These are phyloP conservation scores for Lagerstroemia speciosa DNA, from an alignment of 345 rosid genomes.

Conservation along the genomic window DNA sequence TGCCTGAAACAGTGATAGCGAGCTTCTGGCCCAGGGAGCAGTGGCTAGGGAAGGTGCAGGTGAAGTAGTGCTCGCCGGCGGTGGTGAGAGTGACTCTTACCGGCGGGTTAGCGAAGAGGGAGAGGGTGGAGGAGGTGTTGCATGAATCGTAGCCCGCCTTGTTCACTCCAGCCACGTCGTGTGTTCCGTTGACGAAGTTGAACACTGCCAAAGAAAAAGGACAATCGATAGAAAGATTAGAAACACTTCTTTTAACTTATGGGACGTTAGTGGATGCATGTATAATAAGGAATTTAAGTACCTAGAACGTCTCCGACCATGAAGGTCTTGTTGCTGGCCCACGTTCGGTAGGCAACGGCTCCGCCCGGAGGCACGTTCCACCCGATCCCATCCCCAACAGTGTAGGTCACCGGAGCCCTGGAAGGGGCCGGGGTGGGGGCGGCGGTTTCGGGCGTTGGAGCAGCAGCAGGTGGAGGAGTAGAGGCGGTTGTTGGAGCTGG, in stretches of 20 bases:
- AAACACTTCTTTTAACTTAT: too few relatives aligned
- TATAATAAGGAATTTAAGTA: background rate
- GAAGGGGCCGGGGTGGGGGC: constrained; percentile 7
- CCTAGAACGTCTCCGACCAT: constrained; percentile 15
- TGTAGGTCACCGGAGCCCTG: constrained; percentile 13
- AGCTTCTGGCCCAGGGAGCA: constrained; percentile 27
- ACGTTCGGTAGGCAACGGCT: constrained; percentile 1
- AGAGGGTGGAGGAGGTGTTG: constrained; percentile 19
- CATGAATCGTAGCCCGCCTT: constrained; percentile 30
- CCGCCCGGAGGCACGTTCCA: constrained; percentile 12
- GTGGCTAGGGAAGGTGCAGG: constrained; percentile 21
- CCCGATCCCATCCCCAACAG: constrained; percentile 11
- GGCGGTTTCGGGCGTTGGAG: constrained; percentile 9
- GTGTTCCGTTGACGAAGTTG: constrained; percentile 22
- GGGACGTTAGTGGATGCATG: too few relatives aligned
- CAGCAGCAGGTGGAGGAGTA: constrained; percentile 2
- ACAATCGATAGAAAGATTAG: too few relatives aligned
- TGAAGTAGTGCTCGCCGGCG: constrained; percentile 31
- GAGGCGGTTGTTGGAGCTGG: constrained; percentile 12
- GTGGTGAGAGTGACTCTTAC: constrained; percentile 26
- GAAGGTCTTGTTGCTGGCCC: constrained; percentile 18
- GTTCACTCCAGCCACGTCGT: constrained; percentile 39
- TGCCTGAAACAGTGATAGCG: too few relatives aligned
- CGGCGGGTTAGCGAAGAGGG: constrained; percentile 14
- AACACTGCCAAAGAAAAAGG: constrained; percentile 28